Evolutionary conservation across 306 rosid species (phyloP).

Genomic region (Trichosanthes truncata): DNA sequence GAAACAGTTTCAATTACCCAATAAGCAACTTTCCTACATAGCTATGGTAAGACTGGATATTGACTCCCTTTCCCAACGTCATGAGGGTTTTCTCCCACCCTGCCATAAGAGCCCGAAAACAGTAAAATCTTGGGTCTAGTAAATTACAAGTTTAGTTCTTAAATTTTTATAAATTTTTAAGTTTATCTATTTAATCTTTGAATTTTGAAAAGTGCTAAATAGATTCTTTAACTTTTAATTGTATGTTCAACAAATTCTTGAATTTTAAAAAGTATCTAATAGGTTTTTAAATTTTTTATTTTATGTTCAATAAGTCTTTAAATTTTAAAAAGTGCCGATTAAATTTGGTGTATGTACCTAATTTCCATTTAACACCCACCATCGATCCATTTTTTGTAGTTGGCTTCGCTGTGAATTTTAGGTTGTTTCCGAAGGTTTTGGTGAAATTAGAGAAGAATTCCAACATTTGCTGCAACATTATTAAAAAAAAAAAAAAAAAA

Average conservation of each 20-base stretch:
- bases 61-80: constrained; percentile 47
- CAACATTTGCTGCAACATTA: constrained; percentile 48
- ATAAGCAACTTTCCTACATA: constrained; percentile 50
- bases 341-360: constrained; percentile 41
- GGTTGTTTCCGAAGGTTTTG: constrained; percentile 24
- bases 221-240: no score
- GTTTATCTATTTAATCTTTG: no score
- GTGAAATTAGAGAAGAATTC: constrained; percentile 37
- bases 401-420: constrained; percentile 37
- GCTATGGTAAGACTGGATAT: constrained; percentile 40
- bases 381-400: constrained; percentile 45
- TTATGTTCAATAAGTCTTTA: no score
- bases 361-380: constrained; percentile 56
- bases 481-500: no score
- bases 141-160: no score
- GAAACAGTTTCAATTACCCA: constrained; percentile 27
- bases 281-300: no score
- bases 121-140: no score
- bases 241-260: no score
- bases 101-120: constrained; percentile 3
- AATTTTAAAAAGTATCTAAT: no score
- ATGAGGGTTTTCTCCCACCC: constrained; percentile 35
- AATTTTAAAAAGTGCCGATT: no score
- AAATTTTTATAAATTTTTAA: no score
- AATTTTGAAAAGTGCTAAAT: no score